Conservation (phyloP, 1,284 basidiomycete genomes). For the Bjerkandera adusta region DNA sequence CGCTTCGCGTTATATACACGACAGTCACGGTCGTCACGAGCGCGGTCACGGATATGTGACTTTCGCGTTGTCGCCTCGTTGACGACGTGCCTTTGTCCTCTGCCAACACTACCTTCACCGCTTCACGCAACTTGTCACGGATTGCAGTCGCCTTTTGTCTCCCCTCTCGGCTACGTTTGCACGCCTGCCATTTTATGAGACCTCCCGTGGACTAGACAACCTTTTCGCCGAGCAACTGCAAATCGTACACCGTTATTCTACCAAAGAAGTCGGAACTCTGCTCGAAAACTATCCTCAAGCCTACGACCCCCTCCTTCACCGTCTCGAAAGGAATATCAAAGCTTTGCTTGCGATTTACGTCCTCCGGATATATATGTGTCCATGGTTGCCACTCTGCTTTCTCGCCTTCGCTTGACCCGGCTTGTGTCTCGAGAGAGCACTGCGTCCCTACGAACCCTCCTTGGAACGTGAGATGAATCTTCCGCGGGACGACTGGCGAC, state of each 20-base stretch:
- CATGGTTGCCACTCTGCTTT: constrained; percentile 42
- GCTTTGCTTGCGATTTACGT: constrained; percentile 67
- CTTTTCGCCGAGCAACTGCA: constrained; percentile 46
- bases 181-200: too few relatives aligned
- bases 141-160: too few relatives aligned
- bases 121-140: too few relatives aligned
- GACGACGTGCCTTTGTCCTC: too few relatives aligned
- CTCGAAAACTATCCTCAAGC: constrained; percentile 68
- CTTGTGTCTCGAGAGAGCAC: constrained; percentile 51
- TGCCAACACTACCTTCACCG: too few relatives aligned
- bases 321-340: constrained; percentile 47
- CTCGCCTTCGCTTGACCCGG: constrained; percentile 24
- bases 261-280: constrained; percentile 80
- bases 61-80: too few relatives aligned
- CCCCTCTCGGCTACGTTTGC: too few relatives aligned
- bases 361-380: constrained; percentile 66
- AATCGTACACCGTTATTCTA: constrained; percentile 68
- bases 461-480: constrained; percentile 70
- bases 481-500: constrained; percentile 48
- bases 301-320: constrained; percentile 33
- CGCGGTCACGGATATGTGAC: too few relatives aligned
- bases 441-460: constrained; percentile 77
- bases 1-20: too few relatives aligned
- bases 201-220: not conserved
- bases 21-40: too few relatives aligned